Evolutionary conservation across 163 green algal genomes (phyloP), one percentile per base, ranked within the genome.

Genomic region (Chloroidium sp.): DNA sequence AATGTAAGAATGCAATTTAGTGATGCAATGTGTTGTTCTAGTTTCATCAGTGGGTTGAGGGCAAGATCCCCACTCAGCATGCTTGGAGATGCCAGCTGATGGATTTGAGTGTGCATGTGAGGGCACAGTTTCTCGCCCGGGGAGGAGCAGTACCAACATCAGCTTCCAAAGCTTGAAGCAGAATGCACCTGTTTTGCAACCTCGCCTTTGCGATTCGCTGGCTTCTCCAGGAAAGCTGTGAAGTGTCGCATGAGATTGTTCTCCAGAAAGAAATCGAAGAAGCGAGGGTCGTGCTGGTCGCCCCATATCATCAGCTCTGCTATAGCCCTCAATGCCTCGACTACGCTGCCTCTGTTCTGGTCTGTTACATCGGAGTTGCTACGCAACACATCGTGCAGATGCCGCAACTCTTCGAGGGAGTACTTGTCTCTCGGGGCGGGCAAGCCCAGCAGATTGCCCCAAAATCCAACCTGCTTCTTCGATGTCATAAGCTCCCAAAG

Each of bases 261-360:
- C 75, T 97, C 95, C 75, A 97, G 79, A 84, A 99, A 98, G 87
- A 95, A 99, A 62, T 98, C 92, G 67, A 97, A 95, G 64, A 93
- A 89, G 57, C 79, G 79, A 0, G 90, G 83, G 78, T 99, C 95
- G 79, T 99, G 92, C 86, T 99, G 96, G 84, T 99, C 96, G 14
- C 95, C 96, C 96, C 96, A 99, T 59, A 99, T 98, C 88, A 98
- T 96, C 36, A 98, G 92, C 90, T 99, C 96, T 2, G 96, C 92
- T 68, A 98, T 94, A 57, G 86, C 92, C 0, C 95, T 86, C 6
- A 99, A 87, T 0, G 93, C 94, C 85, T 99, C 95, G 60, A 98
- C 93, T 1, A 99, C 88, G n/a, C 86, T 61, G 60, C 96, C 91
- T 6, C 86, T 79, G 86, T 97, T 98, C 67, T 74, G 74, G 69